These are phyloP conservation scores for Naganishia albida DNA, from an alignment of 1,284 basidiomycete species.

Conservation along the genomic window DNA sequence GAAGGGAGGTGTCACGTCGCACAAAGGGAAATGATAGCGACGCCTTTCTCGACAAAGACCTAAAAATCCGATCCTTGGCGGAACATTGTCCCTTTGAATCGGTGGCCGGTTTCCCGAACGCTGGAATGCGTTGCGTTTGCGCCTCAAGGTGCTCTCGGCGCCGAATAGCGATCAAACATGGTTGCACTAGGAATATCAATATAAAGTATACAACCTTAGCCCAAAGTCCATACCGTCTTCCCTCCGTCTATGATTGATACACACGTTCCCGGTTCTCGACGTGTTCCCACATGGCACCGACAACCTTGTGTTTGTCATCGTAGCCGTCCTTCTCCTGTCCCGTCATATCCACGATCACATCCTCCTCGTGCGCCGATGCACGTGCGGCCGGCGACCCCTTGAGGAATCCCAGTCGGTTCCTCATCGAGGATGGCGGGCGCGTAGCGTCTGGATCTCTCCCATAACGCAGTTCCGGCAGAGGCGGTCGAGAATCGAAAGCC, in stretches of 20 bases:
- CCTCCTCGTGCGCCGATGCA: not conserved
- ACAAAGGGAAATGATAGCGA: no score
- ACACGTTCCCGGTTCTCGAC: constrained; percentile 12
- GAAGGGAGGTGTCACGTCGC: no score
- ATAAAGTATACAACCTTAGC: no score
- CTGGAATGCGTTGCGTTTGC: no score
- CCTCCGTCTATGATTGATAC: constrained; percentile 1
- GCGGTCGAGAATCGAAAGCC: not conserved
- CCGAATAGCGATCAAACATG: no score
- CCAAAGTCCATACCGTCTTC: no score
- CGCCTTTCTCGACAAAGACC: no score
- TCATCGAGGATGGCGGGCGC: not conserved
- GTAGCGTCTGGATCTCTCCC: not conserved
- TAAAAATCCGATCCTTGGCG: no score
- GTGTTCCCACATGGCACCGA: constrained; percentile 12
- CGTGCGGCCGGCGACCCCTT: not conserved
- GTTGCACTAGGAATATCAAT: no score
- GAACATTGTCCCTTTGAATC: no score
- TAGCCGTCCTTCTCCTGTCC: constrained; percentile 6
- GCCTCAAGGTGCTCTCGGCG: no score
- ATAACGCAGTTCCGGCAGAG: constrained; percentile 7
- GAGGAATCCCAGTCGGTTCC: constrained; percentile 15
- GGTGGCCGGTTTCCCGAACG: no score
- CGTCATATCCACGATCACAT: constrained; percentile 2
- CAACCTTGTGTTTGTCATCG: constrained; percentile 1